Evolutionary conservation across 805 yeast genomes (phyloP).

Genomic region (Wickerhamomyces pijperi): DNA sequence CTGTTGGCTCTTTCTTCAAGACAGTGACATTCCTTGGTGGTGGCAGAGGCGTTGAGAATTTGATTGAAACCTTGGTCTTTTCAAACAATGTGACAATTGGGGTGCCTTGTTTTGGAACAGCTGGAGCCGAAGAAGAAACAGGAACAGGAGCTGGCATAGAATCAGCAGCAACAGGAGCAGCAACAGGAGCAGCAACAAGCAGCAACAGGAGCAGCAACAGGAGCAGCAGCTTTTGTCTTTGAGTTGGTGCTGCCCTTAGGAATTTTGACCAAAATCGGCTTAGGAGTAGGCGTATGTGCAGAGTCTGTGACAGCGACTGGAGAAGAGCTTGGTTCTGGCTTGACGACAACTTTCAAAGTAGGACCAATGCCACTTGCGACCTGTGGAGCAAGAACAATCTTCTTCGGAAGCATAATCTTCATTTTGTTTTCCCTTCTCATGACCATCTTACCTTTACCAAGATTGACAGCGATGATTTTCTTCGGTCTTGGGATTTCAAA

Average conservation of each 20-base stretch:
- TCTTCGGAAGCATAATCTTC: conserved; percentile 12
- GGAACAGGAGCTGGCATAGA: too few relatives aligned
- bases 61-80: not conserved
- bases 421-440: conserved; percentile 41
- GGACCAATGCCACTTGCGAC: not conserved
- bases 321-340: not conserved
- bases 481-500: conserved; percentile 60
- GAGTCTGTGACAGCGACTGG: not conserved
- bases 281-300: too few relatives aligned
- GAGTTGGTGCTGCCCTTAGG: too few relatives aligned
- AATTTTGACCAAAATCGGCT: too few relatives aligned
- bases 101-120: too few relatives aligned
- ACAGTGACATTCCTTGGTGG: not conserved
- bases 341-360: not conserved
- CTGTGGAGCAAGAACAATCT: not conserved
- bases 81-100: not conserved
- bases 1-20: not conserved
- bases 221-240: too few relatives aligned
- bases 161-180: too few relatives aligned
- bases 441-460: conserved; percentile 42
- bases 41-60: not conserved
- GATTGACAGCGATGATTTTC: conserved; percentile 47
- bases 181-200: too few relatives aligned
- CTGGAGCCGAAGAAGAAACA: too few relatives aligned
- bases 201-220: too few relatives aligned